A percentile compares a stretch with the other conserved stretches of the same genome.
Evolutionary conservation across 305 asterid species (phyloP).

Genomic region (Lippia alba): DNA sequence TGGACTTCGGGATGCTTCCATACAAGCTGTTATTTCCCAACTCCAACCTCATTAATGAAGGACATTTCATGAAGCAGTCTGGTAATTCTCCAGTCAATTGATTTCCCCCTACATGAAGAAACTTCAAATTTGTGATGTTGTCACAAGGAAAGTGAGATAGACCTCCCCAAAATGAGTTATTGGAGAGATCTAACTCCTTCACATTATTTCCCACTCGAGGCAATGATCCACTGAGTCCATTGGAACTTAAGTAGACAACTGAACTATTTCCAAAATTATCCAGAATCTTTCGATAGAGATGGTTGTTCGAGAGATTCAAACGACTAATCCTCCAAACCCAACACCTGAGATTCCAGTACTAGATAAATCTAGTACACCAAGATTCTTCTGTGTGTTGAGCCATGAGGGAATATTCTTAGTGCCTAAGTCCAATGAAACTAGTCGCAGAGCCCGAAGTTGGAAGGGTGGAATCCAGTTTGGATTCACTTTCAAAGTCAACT

Average conservation of each 20-base stretch:
- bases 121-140: background rate
- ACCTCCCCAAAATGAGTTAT: too few relatives aligned
- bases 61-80: constrained; percentile 39
- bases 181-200: too few relatives aligned
- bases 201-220: constrained; percentile 23
- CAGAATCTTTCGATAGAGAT: background rate
- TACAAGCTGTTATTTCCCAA: constrained; percentile 33
- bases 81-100: constrained; percentile 35
- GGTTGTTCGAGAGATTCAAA: background rate
- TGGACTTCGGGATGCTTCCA: constrained; percentile 34
- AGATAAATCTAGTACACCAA: background rate
- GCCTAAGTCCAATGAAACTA: constrained; percentile 16
- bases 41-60: background rate
- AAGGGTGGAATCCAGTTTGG: constrained; percentile 9
- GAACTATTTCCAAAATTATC: background rate
- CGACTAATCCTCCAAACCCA: background rate
- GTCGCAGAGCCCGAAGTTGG: background rate
- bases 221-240: constrained; percentile 42
- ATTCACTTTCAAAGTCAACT: background rate
- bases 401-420: constrained; percentile 1
- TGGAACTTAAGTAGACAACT: constrained; percentile 33
- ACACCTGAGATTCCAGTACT: background rate
- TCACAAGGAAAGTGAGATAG: constrained; percentile 34
- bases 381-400: background rate
- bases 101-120: constrained; percentile 37